phyloP scores from a whole-genome alignment of 305 asterid species.

The Fraxinus greggii region DNA sequence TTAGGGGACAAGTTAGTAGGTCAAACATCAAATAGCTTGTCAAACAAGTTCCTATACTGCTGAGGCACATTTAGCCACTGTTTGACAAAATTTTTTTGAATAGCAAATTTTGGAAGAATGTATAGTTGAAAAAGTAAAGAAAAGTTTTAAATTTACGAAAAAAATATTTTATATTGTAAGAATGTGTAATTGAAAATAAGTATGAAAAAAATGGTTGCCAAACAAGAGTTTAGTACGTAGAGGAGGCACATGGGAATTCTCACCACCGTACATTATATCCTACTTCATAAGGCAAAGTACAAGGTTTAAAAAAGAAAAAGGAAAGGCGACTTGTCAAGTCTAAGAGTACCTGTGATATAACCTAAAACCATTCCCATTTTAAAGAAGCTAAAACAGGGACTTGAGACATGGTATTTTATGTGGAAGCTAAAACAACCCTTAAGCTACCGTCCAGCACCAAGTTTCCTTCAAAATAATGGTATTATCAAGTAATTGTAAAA shows the following conservation, averaged over 20 bases:
- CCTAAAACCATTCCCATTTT: not conserved
- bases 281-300: not conserved
- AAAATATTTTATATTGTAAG: too few species aligned
- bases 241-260: not conserved
- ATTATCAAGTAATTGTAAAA: not conserved
- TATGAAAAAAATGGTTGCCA: not conserved
- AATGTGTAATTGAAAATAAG: too few species aligned
- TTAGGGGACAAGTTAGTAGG: slow-evolving; percentile 15
- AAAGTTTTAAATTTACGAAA: too few species aligned
- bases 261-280: not conserved
- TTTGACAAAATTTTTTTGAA: too few species aligned
- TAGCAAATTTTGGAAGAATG: too few species aligned
- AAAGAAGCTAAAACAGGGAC: not conserved
- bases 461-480: slow-evolving; percentile 11
- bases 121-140: too few species aligned
- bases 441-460: slow-evolving; percentile 9
- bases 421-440: not conserved
- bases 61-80: not conserved
- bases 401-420: not conserved
- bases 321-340: not conserved
- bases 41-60: slow-evolving; percentile 23
- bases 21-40: slow-evolving; percentile 23
- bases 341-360: not conserved
- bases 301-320: not conserved
- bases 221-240: not conserved